These are phyloP conservation scores for Rhododendron ovatum DNA, from an alignment of 148 eudicot species.

Conservation along the genomic window DNA sequence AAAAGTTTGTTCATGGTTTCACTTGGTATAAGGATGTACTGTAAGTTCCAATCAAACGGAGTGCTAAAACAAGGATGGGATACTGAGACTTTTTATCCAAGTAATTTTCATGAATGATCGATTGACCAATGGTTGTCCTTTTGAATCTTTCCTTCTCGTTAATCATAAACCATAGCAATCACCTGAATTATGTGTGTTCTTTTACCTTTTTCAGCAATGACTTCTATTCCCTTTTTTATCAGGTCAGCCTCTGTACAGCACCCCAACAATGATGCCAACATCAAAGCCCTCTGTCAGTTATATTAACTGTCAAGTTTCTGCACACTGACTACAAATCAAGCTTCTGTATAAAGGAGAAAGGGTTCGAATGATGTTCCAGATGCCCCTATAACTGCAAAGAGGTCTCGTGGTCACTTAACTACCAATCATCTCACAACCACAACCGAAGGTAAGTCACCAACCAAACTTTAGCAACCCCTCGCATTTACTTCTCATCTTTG, in stretches of 20 bases:
- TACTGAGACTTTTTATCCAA: neutral
- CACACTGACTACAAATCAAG: slow-evolving; percentile 31
- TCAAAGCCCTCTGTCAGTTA: slow-evolving; percentile 30
- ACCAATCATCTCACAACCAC: slow-evolving; percentile 15
- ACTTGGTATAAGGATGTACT: neutral
- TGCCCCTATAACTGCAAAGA: slow-evolving; percentile 44
- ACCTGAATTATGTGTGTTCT: neutral
- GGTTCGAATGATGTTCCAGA: slow-evolving; percentile 31
- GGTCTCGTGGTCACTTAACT: slow-evolving; percentile 26
- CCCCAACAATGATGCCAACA: slow-evolving; percentile 37
- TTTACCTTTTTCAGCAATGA: neutral
- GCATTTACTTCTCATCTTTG: neutral
- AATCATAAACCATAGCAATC: neutral
- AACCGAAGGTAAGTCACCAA: slow-evolving; percentile 31
- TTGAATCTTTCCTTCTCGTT: neutral
- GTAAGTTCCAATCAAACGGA: neutral
- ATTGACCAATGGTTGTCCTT: neutral
- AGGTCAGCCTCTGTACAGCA: slow-evolving; percentile 41
- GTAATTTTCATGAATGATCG: neutral
- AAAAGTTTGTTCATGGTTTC: neutral
- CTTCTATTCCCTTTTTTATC: slow-evolving; percentile 6
- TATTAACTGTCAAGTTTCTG: slow-evolving; percentile 28
- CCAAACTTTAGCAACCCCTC: neutral
- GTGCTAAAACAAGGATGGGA: neutral
- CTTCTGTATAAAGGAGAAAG: slow-evolving; percentile 55